Evolutionary conservation across 257 asterid genomes (phyloP), one percentile per base, ranked within the genome.

Genomic region (Lavandula angustifolia): DNA sequence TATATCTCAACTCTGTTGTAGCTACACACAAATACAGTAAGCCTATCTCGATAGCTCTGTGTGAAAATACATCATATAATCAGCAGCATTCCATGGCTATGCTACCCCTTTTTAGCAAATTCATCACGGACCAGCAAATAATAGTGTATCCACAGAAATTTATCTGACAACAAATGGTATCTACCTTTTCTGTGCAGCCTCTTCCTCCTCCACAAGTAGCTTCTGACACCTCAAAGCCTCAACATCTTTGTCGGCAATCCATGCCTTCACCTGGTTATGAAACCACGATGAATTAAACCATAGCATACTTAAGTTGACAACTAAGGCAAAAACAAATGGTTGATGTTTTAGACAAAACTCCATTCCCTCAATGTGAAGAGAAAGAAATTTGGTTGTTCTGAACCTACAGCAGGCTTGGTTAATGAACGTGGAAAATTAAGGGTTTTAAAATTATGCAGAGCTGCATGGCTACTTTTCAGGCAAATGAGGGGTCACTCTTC

Each of bases 201-300:
- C 99, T 75, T 91, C 99, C 80, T 94, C 99, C 84, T 86, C 99
- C 76, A 91, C 89, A 38, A 94, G 99, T 78, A 91, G 85, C 80
- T 88, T 86, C 62, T 94, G 96, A 74, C 91, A 86, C 75, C 94
- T 91, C 76, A 91, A 86, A 73, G 99, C 92, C 82, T 91, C 99
- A 11, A 86, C 95, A 78, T 94, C 96, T 81, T 94, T 86, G 78
- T 85, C 88, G 10, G 96, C 91, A 27, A 88, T 67, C 96, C 98
- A 88, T 64, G 96, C 88, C 75, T 88, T 94, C 71, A 91, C 90
- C 99, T 94, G 74, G 60, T 75, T 33, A 72, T 51, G 73, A 64
- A 69, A 72, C 76, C 61, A 82, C 3, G 61, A 38, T 4, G 9
- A 56, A 60, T 27, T 48, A 64, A 38, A 40, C 43, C 22, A 18